A percentile compares a stretch with the other conserved stretches of the same genome.
Conservation (phyloP, 345 rosid genomes). For the Eucalyptus tenuipes region DNA sequence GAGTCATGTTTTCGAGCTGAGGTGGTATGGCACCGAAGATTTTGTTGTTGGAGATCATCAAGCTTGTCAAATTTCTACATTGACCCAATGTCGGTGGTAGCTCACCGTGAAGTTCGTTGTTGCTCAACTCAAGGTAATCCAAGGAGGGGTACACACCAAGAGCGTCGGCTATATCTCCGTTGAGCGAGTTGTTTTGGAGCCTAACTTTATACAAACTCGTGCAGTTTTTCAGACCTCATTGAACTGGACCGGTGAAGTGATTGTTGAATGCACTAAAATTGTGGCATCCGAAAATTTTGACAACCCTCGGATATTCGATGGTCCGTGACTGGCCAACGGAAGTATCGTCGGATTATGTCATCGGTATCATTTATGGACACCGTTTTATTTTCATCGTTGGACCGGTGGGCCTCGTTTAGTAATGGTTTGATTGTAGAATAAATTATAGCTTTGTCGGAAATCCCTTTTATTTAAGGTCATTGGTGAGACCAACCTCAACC, state of each 20-base stretch:
- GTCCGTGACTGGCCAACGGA: no score
- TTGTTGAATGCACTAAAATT: accelerated
- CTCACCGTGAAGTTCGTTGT: neutral
- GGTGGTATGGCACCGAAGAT: neutral
- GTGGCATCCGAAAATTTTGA: no score
- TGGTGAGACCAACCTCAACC: no score
- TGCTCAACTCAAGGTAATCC: neutral
- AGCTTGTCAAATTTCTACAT: neutral
- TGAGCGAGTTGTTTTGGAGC: neutral
- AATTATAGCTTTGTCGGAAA: no score
- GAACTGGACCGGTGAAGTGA: neutral
- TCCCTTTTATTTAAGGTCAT: no score
- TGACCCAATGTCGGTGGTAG: neutral
- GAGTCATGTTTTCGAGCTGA: neutral
- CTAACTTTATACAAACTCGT: neutral
- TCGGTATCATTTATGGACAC: no score
- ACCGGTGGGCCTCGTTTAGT: no score
- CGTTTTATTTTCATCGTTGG: no score
- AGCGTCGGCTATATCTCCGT: neutral
- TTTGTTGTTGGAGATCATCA: neutral
- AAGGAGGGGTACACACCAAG: neutral
- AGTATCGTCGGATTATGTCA: no score
- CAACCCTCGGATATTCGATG: no score
- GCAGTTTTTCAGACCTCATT: accelerated
- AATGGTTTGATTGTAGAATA: no score